Base-by-base conservation (phyloP, 768 basidiomycete genomes). In the Amanita molliuscula region DNA sequence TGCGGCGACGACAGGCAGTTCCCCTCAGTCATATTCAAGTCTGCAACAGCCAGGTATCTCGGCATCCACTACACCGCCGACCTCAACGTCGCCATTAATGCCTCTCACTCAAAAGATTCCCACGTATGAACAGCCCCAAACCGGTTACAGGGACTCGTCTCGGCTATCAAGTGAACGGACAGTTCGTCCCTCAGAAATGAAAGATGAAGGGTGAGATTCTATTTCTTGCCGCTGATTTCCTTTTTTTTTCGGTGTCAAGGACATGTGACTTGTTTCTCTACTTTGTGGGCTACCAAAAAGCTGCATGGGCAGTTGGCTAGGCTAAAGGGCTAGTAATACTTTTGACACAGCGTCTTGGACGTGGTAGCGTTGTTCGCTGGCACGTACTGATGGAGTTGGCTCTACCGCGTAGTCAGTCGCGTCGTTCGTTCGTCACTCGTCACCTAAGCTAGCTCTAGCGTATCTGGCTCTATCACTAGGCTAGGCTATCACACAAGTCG, bases 151-250 rank as follows among this genome's bases (percentile, higher is more conserved):
- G 53, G 54, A 56, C 18, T 56, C 64, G 18, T 63, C 64, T 35
- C 62, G 65, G 23, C 26, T 77, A 72, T 51, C 71, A 70, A 71
- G 73, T 20, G 81, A 85, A 61, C 77, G 88, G 40, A 81, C 78
- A 29, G 69, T 92, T 13, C 76, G 88, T 29, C 88, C 88, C 15
- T 84, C 84, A 9, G 92, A 96, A 66, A 92, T 91, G 89, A 91
- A 92, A 66, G 94, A 96, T 58, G 93, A 95, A 87, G 93, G 93
- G 94, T 97, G 79, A 90, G 92, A 78, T 53, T 58, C 49, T 58
- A 51, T 59, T 67, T 65, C 62, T 52, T 53, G 51, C 48, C 49
- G 46, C 61, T 65, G 44, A 65, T 53, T 35, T 34, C 26, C 40
- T 42, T 54, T 50, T 54, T 50, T 56, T 53, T 26, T 33, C n/a